Evolutionary conservation across 2,329 filamentous ascomycete species (phyloP).

Genomic region (Colletotrichum camelliae): DNA sequence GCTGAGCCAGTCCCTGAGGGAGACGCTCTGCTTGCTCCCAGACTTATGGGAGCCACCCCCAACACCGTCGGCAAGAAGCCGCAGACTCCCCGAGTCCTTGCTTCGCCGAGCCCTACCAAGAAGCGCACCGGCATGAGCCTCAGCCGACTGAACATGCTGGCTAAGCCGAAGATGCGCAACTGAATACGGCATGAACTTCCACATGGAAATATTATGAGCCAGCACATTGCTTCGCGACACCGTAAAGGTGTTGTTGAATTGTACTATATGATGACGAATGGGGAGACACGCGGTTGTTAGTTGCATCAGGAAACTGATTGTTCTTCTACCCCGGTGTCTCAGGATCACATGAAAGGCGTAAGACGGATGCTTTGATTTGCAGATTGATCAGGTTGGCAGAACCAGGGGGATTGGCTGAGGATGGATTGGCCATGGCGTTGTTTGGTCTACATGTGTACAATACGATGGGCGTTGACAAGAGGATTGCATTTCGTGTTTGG

Average conservation of each 20-base stretch:
- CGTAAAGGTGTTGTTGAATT: neutral
- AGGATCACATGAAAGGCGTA: constrained; percentile 10
- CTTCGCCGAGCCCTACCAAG: constrained; percentile 51
- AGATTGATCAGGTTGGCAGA: neutral
- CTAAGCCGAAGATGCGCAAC: constrained; percentile 62
- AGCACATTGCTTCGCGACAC: neutral
- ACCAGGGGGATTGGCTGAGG: neutral
- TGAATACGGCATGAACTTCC: constrained; percentile 28
- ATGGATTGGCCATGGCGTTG: constrained; percentile 8
- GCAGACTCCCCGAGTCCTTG: constrained; percentile 27
- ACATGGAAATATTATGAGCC: neutral
- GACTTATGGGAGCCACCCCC: constrained; percentile 44
- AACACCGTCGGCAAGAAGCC: constrained; percentile 39
- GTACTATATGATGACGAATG: constrained; percentile 13
- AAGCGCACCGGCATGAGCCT: constrained; percentile 59
- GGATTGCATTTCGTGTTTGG: neutral
- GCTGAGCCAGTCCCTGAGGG: constrained; percentile 53
- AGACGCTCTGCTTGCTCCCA: constrained; percentile 57
- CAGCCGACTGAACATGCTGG: constrained; percentile 66
- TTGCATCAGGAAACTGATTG: neutral
- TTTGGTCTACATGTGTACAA: neutral
- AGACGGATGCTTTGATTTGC: constrained; percentile 1
- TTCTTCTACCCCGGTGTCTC: neutral
- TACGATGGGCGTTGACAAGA: constrained; percentile 8
- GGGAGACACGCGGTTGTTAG: neutral